Evolutionary conservation across 441 rosid genomes (phyloP), one percentile per base, ranked within the genome.

Genomic region (Biscutella auriculata): DNA sequence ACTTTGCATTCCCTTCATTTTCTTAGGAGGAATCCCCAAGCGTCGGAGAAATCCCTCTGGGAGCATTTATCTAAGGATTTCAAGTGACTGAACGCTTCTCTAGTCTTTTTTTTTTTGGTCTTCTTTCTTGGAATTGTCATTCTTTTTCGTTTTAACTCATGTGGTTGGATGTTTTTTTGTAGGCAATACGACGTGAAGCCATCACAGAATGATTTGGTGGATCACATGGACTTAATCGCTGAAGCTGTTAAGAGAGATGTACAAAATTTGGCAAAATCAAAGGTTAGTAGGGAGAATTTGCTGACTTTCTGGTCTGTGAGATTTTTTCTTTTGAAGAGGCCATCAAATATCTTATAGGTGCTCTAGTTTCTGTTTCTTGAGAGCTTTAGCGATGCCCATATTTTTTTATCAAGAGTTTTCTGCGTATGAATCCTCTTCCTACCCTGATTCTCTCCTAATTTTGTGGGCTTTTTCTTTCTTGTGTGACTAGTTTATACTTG

Each of bases 201-300:
- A 37, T 82, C 88, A 1, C 81, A 73, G 46, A 78, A 88, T 63
- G 97, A 92, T 70, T 76, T 92, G 79, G 80, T 77, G 53, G 84
- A 84, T 53, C 85, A 88, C 72, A 52, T 72, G 51, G 68, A 36
- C 39, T 66, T 86, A 70, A 76, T 92, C 37, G 37, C 60, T 39
- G 94, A 84, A 72, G 95, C 88, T 45, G 73, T 79, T 46, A 60
- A 75, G 69, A 73, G 78, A 69, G 88, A 84, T 61, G 74, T 17
- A n/a, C n/a, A n/a, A 9, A 61, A 53, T 42, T 69, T 92, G 61
- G 75, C 69, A 7, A 77, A 76, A 62, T 82, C 84, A 37, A 72
- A 92, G 94, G 98, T 88, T 71, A 54, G 77, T 64, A 6, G 56
- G 3, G 46, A 54, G 21, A 47, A 14, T 41, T 37, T 40, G 8